phyloP scores from a whole-genome alignment of 2,329 filamentous ascomycete genomes.

The Dothistroma pini region DNA sequence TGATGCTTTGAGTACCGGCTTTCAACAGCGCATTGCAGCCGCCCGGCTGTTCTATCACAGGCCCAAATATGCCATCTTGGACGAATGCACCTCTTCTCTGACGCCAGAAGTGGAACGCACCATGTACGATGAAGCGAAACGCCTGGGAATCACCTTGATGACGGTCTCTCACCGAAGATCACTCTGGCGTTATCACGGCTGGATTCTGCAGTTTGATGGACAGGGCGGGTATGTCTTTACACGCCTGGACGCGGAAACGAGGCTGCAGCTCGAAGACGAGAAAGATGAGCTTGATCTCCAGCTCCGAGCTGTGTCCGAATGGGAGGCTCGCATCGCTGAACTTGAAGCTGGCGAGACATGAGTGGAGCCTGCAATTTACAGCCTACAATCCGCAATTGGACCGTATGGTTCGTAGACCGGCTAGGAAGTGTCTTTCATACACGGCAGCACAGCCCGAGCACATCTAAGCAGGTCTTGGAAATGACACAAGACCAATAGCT shows the following conservation, averaged over 20 bases:
- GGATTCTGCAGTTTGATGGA: slow-evolving; percentile 94
- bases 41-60: slow-evolving; percentile 90
- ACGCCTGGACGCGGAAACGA: slow-evolving; percentile 77
- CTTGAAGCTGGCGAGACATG: slow-evolving; percentile 43
- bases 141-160: slow-evolving; percentile 89
- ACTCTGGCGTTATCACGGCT: slow-evolving; percentile 93
- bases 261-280: slow-evolving; percentile 88
- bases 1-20: slow-evolving; percentile 83
- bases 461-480: neutral
- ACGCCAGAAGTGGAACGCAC: slow-evolving; percentile 89
- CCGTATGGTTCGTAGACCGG: neutral
- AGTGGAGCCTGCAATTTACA: neutral
- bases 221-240: slow-evolving; percentile 91
- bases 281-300: slow-evolving; percentile 88
- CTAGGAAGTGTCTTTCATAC: neutral
- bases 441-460: neutral
- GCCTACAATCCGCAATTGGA: no score
- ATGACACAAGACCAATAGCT: neutral
- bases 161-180: slow-evolving; percentile 89
- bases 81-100: slow-evolving; percentile 95
- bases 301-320: slow-evolving; percentile 79
- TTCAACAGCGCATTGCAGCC: slow-evolving; percentile 97
- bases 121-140: slow-evolving; percentile 97
- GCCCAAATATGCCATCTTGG: slow-evolving; percentile 89
- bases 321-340: slow-evolving; percentile 80